Evolutionary conservation across 2,329 filamentous ascomycete species (phyloP), one percentile per base, ranked within the genome.

Genomic region (Metarhizium brunneum): DNA sequence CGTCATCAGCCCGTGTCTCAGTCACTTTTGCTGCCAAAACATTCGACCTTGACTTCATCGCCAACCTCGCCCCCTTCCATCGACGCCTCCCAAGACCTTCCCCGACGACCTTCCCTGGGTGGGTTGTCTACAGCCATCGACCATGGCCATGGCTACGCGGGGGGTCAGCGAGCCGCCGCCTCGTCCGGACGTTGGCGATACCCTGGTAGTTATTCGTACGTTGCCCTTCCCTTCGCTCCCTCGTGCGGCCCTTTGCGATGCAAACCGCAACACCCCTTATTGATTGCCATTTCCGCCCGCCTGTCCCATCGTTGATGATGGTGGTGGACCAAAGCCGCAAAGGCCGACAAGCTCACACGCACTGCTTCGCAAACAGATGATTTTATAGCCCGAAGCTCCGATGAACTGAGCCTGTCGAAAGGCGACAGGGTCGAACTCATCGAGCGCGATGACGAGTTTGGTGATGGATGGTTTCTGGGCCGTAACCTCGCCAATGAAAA

Each of bases 371-470:
- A 48, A 29, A 29, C 57, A 95, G 90, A 99, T 73, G 91, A 96
- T 73, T 97, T 99, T 70, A 78, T 85, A 63, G 92, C 92, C 56
- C 85, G 94, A 62, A 95, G 91, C 71, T 87, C 89, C 56, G 94
- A 99, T 73, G 94, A 99, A 77, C 79, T 99, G 66, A 95, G 84
- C 63, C 79, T 99, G 61, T 78, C 83, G 55, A 95, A 95, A 67
- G 92, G 88, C 63, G 88, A 94, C 65, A 84, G 87, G 60, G 86
- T 95, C 59, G 87, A 92, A 73, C 75, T 95, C 59, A 83, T 92
- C 60, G 89, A 94, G 73, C 82, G 88, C 65, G 89, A 94, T 68
- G 89, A 94, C 69, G 89, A 94, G 68, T 95, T 94, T 69, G 88
- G 88, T 58, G 89, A 95, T 70, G 89, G 90, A 54, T 92, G 88